Base-by-base conservation (phyloP, 2,329 filamentous ascomycete genomes). In the Curvularia verruculosa region DNA sequence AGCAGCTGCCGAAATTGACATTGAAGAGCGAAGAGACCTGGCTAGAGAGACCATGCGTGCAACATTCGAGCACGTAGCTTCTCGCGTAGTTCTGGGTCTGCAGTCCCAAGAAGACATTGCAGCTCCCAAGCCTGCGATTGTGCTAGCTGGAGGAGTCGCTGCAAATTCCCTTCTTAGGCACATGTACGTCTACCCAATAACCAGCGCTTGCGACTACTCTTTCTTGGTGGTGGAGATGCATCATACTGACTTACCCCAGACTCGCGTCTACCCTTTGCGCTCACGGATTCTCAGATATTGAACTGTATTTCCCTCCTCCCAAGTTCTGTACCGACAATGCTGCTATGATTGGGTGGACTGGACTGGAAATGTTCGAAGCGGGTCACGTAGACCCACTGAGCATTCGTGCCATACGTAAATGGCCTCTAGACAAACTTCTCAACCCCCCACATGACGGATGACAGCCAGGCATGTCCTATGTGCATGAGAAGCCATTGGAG, bases 341-440 rank as follows among this genome's bases (percentile, higher is more conserved):
- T 12, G 91, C 92, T 46, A 99, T 99, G 95, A 93, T 98, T 73
- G 94, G 89, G 1, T 98, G 95, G 94, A 83, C 93, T 1, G 95
- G 89, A 0, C 84, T 93, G 64, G 93, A 98, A 78, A 97, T 99
- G 93, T 97, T 85, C 70, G 84, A 90, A 75, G 86, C 85, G 1
- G 93, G 94, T 0, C 93, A 73, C 43, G 58, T 31, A 7, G 62
- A 72, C 49, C 26, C 60, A 3, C 60, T 74, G 37, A 61, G 36
- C 19, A 74, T 76, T 28, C 65, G 74, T 7, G 71, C 73, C 9
- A 57, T 76, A 36, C 69, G 75, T 12, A 76, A 76, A 50, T 77
- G 75, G 75, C 74, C 74, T 12, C 60, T 77, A 5, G 68, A 76
- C 44, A 37, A 70, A 49, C 52, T 76, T 13, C 56, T 74, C 12